Base-by-base conservation (phyloP, 148 eudicot species). In the Cornus controversa region DNA sequence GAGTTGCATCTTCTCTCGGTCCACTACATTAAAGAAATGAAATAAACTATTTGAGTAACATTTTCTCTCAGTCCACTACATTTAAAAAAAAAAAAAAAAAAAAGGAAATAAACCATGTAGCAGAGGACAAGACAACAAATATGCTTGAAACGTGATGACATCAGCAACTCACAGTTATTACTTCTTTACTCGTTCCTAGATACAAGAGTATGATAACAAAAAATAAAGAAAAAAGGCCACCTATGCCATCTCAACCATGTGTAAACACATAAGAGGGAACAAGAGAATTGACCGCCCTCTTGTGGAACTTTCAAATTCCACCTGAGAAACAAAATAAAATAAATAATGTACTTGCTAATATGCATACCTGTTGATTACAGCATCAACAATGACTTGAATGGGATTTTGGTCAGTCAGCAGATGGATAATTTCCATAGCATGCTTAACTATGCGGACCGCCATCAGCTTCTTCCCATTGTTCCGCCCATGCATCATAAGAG, bases 341-440 rank as follows among this genome's bases (percentile, higher is more conserved):
- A 31, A 31, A 31, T 31, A 31, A 23, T 63, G 42, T 20, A 64
- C 27, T 60, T 0, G 24, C 54, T 15, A 31, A 31, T 31, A 70
- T 34, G 0, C 29, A 23, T 80, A 87, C 90, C 90, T 87, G 88
- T 87, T 87, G 63, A 87, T 79, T 9, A 87, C 86, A 70, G 90
- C 90, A 83, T 85, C 86, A 36, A 87, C 90, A 50, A 85, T 81
- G 69, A 84, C 77, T 72, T 84, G 84, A 50, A 84, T 81, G 71
- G 87, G 87, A 37, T 85, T 82, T 23, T 10, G 76, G 75, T 87
- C 88, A 20, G 88, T 87, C 34, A 87, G 77, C 64, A 87, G 71
- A 79, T 87, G 88, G 75, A 87, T 87, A 71, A 87, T 87, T 60
- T 85, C 90, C 90, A 87, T 87, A 14, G 90, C 88, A 71, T 87